These are phyloP conservation scores for Cladorrhinum samala DNA, from an alignment of 495 filamentous ascomycete species.

Conservation along the genomic window DNA sequence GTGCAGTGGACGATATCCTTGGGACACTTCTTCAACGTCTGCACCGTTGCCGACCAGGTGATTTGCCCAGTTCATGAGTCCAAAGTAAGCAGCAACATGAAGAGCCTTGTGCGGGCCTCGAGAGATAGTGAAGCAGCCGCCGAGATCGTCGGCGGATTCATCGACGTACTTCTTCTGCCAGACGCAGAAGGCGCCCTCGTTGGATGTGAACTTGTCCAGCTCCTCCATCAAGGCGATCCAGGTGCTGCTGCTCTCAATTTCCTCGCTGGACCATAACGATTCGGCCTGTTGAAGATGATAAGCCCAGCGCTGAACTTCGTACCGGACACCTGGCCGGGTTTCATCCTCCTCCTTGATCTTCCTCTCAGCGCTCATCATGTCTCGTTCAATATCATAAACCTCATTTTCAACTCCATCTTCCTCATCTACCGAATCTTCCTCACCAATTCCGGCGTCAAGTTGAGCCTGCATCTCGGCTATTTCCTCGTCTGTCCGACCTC, in stretches of 20 bases:
- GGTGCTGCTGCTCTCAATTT: constrained; percentile 5
- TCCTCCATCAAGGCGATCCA: constrained; percentile 19
- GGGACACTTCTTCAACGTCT: constrained; percentile 10
- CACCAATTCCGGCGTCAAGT: not conserved
- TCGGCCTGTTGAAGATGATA: constrained; percentile 19
- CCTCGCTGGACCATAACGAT: constrained; percentile 12
- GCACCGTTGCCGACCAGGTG: constrained; percentile 14
- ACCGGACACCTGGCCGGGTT: not conserved
- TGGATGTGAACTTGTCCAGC: constrained; percentile 16
- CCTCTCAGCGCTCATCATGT: not conserved
- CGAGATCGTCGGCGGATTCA: not conserved
- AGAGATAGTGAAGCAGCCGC: not conserved
- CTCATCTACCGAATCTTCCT: not conserved
- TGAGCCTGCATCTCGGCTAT: not conserved
- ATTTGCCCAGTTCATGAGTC: constrained; percentile 9
- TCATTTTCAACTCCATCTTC: not conserved
- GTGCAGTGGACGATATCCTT: constrained; percentile 40
- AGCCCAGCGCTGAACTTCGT: constrained; percentile 20
- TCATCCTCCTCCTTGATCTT: not conserved
- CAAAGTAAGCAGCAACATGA: constrained; percentile 15
- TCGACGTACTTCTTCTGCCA: constrained; percentile 16
- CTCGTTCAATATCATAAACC: not conserved
- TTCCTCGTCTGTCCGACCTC: not conserved
- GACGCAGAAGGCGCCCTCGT: constrained; percentile 5
- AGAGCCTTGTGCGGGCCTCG: constrained; percentile 7